These are phyloP conservation scores for Fraxinus dipetala DNA, from an alignment of 305 asterid species.

Conservation along the genomic window DNA sequence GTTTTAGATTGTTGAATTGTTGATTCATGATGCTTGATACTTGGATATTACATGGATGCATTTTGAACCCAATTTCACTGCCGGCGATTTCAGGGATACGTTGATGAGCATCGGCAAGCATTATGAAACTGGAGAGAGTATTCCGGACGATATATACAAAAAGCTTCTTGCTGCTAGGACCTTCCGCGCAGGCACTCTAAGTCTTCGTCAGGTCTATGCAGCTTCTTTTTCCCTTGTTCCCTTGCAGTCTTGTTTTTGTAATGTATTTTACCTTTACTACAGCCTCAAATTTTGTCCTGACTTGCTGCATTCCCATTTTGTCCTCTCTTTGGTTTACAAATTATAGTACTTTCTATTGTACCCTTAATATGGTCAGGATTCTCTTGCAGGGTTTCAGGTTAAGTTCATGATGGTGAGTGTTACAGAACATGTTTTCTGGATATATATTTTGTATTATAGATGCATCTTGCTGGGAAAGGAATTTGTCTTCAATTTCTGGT, in stretches of 20 bases:
- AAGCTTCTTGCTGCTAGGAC: conserved; percentile 99
- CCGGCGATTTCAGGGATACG: conserved; percentile 68
- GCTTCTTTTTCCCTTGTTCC: conserved; percentile 9
- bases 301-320: background rate
- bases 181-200: conserved; percentile 87
- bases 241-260: background rate
- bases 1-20: background rate
- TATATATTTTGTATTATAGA: background rate
- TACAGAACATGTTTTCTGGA: background rate
- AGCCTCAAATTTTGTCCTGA: background rate
- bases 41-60: background rate
- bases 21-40: background rate
- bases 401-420: background rate
- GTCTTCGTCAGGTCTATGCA: conserved; percentile 85
- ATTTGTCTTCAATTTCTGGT: background rate
- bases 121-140: conserved; percentile 87
- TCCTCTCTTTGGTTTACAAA: background rate
- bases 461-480: background rate
- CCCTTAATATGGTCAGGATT: background rate
- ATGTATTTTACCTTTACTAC: background rate
- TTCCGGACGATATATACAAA: conserved; percentile 84
- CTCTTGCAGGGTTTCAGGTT: background rate
- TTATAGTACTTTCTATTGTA: background rate
- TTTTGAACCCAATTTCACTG: background rate
- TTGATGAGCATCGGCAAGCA: conserved; percentile 97